Conservation (phyloP, 164 flowering plant species). For the Hamamelis virginiana region DNA sequence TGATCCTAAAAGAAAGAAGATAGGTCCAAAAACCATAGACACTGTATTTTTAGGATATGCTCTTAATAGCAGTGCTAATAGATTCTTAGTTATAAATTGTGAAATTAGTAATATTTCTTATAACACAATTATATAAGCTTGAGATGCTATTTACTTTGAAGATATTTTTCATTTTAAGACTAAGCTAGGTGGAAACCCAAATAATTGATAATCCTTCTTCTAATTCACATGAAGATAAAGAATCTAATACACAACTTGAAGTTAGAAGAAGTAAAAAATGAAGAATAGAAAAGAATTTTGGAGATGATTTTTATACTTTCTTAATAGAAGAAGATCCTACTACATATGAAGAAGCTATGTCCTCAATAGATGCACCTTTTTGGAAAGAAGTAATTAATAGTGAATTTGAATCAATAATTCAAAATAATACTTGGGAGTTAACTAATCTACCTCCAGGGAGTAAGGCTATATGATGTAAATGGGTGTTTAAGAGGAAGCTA, state of each 20-base stretch:
- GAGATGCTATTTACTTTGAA: neutral
- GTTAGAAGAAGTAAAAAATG: neutral
- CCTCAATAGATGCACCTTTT: neutral
- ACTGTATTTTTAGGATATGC: neutral
- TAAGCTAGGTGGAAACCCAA: neutral
- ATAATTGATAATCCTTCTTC: neutral
- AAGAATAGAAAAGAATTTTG: neutral
- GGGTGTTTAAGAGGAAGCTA: slow-evolving; percentile 4
- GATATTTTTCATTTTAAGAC: neutral
- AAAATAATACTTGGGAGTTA: slow-evolving; percentile 6
- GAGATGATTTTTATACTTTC: neutral
- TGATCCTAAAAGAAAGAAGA: neutral
- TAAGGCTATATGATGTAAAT: slow-evolving; percentile 4
- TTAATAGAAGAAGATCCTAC: neutral
- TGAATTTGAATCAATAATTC: slow-evolving; percentile 3
- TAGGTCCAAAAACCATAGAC: neutral
- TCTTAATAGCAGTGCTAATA: neutral
- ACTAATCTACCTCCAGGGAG: neutral
- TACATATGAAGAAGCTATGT: neutral
- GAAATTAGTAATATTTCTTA: neutral
- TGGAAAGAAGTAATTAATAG: slow-evolving; percentile 3
- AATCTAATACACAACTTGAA: neutral
- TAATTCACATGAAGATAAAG: neutral
- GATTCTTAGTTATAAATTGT: neutral
- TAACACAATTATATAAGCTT: neutral